Evolutionary conservation across 2,329 filamentous ascomycete species (phyloP).

Genomic region (Colletotrichum salicis): DNA sequence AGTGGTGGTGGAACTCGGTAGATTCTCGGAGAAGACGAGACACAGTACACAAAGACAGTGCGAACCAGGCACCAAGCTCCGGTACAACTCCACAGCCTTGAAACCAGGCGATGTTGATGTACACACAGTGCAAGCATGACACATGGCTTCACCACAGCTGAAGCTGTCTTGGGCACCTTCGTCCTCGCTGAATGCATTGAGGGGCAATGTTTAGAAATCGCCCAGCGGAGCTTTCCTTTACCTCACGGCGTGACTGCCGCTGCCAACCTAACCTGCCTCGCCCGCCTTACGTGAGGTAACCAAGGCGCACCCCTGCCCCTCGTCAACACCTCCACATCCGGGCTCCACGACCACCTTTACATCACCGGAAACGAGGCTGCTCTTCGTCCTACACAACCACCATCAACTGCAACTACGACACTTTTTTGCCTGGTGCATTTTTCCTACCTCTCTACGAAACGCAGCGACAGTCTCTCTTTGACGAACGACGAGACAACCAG

Average conservation of each 20-base stretch:
- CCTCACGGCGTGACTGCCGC: neutral
- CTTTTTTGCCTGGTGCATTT: conserved; percentile 26
- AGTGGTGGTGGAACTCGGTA: conserved; percentile 28
- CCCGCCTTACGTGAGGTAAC: conserved; percentile 22
- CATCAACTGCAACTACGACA: conserved; percentile 18
- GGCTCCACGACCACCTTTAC: conserved; percentile 29
- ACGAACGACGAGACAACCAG: conserved; percentile 21
- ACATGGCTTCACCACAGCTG: neutral
- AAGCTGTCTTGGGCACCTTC: too few relatives aligned
- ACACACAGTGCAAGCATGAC: neutral
- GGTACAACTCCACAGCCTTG: too few relatives aligned
- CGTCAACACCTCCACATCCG: conserved; percentile 26
- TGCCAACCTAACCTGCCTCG: neutral
- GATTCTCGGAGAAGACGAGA: conserved; percentile 27
- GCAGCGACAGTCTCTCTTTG: conserved; percentile 38
- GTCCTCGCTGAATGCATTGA: too few relatives aligned
- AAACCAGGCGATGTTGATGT: neutral
- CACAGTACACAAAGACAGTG: neutral
- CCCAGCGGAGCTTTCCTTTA: neutral
- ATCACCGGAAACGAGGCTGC: conserved; percentile 32
- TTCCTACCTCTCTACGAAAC: neutral
- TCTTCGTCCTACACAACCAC: conserved; percentile 15
- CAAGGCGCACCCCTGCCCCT: conserved; percentile 12
- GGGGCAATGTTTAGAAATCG: too few relatives aligned
- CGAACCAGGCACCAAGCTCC: too few relatives aligned